These are phyloP conservation scores for Cardiospermum halicacabum DNA, from an alignment of 345 rosid genomes.

Conservation along the genomic window DNA sequence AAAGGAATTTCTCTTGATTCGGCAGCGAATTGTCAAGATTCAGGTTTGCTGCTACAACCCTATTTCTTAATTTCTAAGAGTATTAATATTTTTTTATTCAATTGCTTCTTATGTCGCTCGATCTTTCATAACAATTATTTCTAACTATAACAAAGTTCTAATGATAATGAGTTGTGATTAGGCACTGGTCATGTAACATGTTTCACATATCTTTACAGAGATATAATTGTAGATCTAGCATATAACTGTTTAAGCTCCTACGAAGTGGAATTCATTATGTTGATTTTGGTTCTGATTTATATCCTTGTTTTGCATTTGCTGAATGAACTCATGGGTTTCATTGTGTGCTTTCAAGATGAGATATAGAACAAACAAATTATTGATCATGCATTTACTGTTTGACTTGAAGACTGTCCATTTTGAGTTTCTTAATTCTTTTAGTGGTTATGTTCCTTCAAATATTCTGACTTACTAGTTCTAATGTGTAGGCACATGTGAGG, in stretches of 20 bases:
- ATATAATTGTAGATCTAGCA: background rate
- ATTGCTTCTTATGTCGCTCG: background rate
- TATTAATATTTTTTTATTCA: background rate
- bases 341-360: background rate
- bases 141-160: background rate
- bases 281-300: background rate
- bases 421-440: background rate
- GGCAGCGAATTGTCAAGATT: constrained; percentile 82
- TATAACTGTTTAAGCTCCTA: background rate
- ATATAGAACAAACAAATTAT: too few species aligned
- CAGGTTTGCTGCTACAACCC: constrained; percentile 47
- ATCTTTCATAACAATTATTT: background rate
- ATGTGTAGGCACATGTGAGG: constrained; percentile 75
- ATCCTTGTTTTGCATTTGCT: background rate
- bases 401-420: background rate
- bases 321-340: background rate
- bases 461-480: constrained; percentile 15
- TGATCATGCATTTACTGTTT: background rate
- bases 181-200: background rate
- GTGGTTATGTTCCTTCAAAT: background rate
- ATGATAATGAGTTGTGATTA: background rate
- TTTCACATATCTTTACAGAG: background rate
- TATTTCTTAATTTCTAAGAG: background rate
- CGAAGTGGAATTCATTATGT: background rate
- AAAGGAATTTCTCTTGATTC: constrained; percentile 72